Percentiles rank a stretch among this genome's conserved stretches.
phyloP scores from a whole-genome alignment of 2,329 filamentous ascomycete genomes.

The Apiospora rasikravindrae region DNA sequence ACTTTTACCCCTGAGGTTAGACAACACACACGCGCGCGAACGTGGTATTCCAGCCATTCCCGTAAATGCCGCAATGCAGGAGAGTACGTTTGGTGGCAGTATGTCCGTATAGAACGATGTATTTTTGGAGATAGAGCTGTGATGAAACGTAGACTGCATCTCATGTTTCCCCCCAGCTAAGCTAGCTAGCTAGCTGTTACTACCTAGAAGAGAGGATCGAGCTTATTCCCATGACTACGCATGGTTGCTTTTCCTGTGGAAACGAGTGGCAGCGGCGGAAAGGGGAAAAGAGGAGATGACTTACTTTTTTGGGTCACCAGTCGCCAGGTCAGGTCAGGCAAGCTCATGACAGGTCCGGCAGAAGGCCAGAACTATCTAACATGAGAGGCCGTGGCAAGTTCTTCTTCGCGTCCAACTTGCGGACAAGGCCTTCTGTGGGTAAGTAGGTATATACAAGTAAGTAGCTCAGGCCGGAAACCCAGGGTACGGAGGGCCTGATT shows the following conservation, averaged over 20 bases:
- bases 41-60: constrained; percentile 7
- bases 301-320: background rate
- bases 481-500: background rate
- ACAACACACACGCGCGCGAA: background rate
- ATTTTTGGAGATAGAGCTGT: background rate
- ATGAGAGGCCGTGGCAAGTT: background rate
- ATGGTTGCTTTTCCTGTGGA: constrained; percentile 6
- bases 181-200: background rate
- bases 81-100: background rate
- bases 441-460: background rate
- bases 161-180: background rate
- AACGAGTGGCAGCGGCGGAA: background rate
- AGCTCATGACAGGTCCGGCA: background rate
- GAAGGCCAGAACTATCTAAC: background rate
- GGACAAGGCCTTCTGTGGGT: background rate
- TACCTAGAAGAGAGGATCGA: background rate
- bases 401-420: background rate
- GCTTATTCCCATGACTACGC: constrained; percentile 16
- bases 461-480: constrained; percentile 10
- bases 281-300: background rate
- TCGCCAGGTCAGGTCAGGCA: background rate
- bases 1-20: background rate
- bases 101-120: background rate
- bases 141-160: constrained; percentile 7
- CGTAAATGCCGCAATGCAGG: constrained; percentile 15